phyloP scores from a whole-genome alignment of 2,329 filamentous ascomycete genomes.

The Calonectria hawksworthii region DNA sequence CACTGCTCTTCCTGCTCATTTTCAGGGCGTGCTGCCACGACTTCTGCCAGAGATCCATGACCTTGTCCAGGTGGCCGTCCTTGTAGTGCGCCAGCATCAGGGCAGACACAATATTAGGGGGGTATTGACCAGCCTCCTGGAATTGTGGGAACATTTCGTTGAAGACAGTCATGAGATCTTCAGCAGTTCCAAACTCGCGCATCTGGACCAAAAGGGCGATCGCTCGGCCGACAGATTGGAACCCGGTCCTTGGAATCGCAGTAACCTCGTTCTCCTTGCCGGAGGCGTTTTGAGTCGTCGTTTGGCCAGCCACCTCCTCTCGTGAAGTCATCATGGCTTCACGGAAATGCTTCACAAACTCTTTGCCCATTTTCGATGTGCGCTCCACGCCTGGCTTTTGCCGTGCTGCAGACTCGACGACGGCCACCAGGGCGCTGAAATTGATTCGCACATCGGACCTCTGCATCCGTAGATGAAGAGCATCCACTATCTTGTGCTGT shows the following conservation, averaged over 20 bases:
- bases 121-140: conserved; percentile 54
- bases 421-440: conserved; percentile 58
- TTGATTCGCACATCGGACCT: conserved; percentile 57
- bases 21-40: conserved; percentile 67
- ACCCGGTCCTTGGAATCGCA: conserved; percentile 43
- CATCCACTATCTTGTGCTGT: conserved; percentile 58
- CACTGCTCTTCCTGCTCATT: conserved; percentile 40
- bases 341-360: conserved; percentile 49
- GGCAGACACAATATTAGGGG: conserved; percentile 70
- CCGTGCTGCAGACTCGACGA: conserved; percentile 53
- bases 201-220: conserved; percentile 52
- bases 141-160: conserved; percentile 55
- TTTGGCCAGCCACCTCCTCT: background rate
- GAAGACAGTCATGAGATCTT: conserved; percentile 70
- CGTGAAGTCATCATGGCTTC: conserved; percentile 32
- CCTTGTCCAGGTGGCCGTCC: conserved; percentile 69
- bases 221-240: conserved; percentile 49
- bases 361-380: conserved; percentile 44
- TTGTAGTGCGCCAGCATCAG: conserved; percentile 77
- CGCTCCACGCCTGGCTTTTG: conserved; percentile 41
- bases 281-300: background rate
- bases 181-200: conserved; percentile 66
- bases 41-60: conserved; percentile 77
- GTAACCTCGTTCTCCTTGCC: conserved; percentile 34
- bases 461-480: conserved; percentile 60